Percentiles rank a stretch among this genome's conserved stretches.
These are phyloP conservation scores for Chlamydomonas applanata DNA, from an alignment of 139 green algal genomes.

Conservation along the genomic window DNA sequence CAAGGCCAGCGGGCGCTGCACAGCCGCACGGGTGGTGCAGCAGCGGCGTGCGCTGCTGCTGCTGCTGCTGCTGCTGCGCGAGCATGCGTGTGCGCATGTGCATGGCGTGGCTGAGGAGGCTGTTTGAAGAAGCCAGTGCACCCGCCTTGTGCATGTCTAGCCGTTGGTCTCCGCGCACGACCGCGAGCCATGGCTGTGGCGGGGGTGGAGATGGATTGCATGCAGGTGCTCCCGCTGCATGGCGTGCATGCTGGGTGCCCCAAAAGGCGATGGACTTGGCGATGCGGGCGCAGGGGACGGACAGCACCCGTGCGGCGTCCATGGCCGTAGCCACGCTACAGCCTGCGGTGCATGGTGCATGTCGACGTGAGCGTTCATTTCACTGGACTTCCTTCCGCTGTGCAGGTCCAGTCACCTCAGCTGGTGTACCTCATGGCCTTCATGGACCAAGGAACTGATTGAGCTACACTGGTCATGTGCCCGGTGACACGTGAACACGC, in stretches of 20 bases:
- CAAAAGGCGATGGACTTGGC: slow-evolving; percentile 38
- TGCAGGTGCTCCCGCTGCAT: background rate
- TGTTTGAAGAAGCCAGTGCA: background rate
- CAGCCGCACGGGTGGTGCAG: too few relatives aligned
- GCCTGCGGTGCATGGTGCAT: background rate
- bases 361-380: too few relatives aligned
- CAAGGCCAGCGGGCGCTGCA: too few relatives aligned
- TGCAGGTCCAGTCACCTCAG: too few relatives aligned
- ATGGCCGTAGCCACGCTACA: slow-evolving; percentile 6
- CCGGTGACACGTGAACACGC: background rate
- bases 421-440: background rate
- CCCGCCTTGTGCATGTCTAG: slow-evolving; percentile 50
- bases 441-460: background rate
- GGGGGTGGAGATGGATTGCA: background rate
- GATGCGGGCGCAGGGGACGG: background rate
- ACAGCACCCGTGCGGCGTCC: slow-evolving; percentile 17
- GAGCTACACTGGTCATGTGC: background rate
- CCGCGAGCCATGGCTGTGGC: slow-evolving; percentile 29
- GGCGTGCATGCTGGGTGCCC: background rate
- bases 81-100: background rate
- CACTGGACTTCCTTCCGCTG: too few relatives aligned
- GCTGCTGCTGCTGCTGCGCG: background rate
- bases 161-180: slow-evolving; percentile 23
- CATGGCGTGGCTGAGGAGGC: too few relatives aligned
- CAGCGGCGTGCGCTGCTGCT: too few relatives aligned